A percentile compares a stretch with the other conserved stretches of the same genome.
These are phyloP conservation scores for Breviolum minutum DNA, from an alignment of 73 alveolate species.

Conservation along the genomic window DNA sequence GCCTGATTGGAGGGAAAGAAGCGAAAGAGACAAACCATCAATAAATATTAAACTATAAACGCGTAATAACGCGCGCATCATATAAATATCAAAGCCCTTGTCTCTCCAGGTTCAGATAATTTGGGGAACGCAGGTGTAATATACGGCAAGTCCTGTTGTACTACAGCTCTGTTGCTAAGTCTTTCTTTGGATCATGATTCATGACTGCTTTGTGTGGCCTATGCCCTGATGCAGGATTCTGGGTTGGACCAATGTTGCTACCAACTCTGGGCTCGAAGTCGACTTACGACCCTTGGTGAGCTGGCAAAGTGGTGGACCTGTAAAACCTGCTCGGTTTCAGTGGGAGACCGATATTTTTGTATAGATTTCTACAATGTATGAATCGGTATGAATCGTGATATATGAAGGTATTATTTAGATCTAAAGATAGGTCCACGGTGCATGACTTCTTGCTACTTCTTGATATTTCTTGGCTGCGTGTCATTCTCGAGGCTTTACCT, in stretches of 20 bases:
- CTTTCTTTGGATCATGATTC: no score
- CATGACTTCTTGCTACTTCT: background rate
- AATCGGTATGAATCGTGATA: no score
- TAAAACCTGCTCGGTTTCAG: background rate
- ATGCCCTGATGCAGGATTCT: background rate
- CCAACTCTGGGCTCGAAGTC: background rate
- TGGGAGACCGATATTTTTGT: background rate
- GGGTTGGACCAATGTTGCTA: conserved; percentile 81
- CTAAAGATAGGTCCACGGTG: background rate
- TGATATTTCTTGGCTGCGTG: background rate
- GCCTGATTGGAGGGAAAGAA: no score
- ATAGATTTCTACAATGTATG: background rate
- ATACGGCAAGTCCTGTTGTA: no score
- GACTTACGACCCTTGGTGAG: conserved; percentile 15
- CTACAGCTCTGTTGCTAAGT: no score
- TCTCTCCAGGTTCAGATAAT: no score
- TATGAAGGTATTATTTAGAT: background rate
- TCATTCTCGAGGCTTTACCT: background rate
- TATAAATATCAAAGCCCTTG: no score
- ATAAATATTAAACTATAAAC: no score
- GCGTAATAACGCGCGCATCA: no score
- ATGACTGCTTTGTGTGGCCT: no score
- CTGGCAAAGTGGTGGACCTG: background rate
- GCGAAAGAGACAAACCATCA: no score
- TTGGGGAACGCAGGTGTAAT: no score